Percentiles rank a stretch among this genome's conserved stretches.
Evolutionary conservation across 176 grass and related monocot species (phyloP).

Genomic region (Dactylis glomerata): DNA sequence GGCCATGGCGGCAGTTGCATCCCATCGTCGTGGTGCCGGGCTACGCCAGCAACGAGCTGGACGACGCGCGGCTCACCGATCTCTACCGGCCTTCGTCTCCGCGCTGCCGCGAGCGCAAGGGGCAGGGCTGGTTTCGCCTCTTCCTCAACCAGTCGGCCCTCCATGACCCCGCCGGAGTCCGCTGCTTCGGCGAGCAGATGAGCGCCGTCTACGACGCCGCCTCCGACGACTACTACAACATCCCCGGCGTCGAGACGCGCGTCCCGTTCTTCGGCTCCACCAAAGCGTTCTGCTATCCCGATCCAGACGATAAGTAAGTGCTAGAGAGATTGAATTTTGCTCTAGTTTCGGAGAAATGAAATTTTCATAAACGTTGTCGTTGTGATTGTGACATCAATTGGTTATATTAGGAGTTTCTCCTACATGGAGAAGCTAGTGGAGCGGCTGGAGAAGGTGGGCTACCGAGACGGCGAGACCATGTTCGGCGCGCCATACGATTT

Average conservation of each 20-base stretch:
- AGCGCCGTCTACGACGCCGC: conserved; percentile 19
- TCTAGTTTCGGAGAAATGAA: not conserved
- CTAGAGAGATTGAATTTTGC: not conserved
- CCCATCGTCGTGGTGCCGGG: conserved; percentile 56
- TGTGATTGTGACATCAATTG: not conserved
- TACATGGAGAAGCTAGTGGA: conserved; percentile 44
- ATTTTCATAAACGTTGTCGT: not conserved
- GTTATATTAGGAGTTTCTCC: not conserved
- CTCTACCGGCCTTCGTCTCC: conserved; percentile 35
- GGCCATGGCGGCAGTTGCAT: not conserved
- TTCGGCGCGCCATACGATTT: conserved; percentile 65
- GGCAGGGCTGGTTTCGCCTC: conserved; percentile 42
- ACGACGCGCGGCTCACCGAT: conserved; percentile 49
- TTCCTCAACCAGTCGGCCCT: conserved; percentile 37
- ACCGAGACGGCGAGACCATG: conserved; percentile 42
- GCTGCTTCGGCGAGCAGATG: conserved; percentile 52
- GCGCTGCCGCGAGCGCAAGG: conserved; percentile 10
- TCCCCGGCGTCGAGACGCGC: conserved; percentile 42
- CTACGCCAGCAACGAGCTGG: conserved; percentile 55
- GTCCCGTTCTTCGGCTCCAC: conserved; percentile 49
- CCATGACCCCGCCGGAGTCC: conserved; percentile 3
- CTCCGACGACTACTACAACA: conserved; percentile 47
- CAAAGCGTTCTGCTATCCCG: not conserved
- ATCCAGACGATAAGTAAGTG: conserved; percentile 33
- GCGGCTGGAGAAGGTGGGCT: conserved; percentile 33